Percentiles rank a stretch among this genome's conserved stretches.
Evolutionary conservation across 2,329 filamentous ascomycete species (phyloP).

Genomic region (Calonectria leucothoes): DNA sequence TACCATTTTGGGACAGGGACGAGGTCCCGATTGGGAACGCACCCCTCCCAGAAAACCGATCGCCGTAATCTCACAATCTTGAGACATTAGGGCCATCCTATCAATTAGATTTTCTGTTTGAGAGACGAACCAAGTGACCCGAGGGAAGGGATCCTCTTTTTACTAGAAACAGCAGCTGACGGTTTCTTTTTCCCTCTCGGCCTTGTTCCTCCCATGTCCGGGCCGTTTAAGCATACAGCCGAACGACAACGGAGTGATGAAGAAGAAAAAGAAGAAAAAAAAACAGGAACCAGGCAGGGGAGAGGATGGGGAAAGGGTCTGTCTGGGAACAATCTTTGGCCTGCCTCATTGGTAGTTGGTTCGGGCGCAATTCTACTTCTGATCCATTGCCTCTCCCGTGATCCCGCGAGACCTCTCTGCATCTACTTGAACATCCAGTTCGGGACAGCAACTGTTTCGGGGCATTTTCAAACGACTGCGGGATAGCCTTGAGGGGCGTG

Average conservation of each 20-base stretch:
- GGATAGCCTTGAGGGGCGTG: neutral
- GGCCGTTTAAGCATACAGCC: conserved; percentile 6
- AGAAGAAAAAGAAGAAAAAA: neutral
- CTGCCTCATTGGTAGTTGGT: neutral
- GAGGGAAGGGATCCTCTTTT: conserved; percentile 5
- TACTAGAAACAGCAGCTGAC: neutral
- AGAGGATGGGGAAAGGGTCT: neutral
- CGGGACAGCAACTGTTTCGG: conserved; percentile 9
- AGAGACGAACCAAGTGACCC: neutral
- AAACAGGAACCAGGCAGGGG: neutral
- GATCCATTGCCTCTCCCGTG: neutral
- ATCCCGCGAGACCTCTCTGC: neutral
- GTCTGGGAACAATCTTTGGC: neutral
- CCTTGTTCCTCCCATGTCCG: neutral
- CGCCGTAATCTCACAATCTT: neutral
- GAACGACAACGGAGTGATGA: neutral
- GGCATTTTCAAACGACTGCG: neutral
- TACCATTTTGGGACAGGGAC: neutral
- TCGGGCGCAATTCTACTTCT: neutral
- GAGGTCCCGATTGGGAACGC: neutral
- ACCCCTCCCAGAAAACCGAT: neutral
- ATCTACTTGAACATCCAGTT: neutral
- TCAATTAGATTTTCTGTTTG: conserved; percentile 5
- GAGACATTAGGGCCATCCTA: conserved; percentile 3
- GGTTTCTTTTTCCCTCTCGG: neutral